A percentile compares a stretch with the other conserved stretches of the same genome.
These are phyloP conservation scores for Cyberlindnera lachancei DNA, from an alignment of 805 yeast genomes.

Conservation along the genomic window DNA sequence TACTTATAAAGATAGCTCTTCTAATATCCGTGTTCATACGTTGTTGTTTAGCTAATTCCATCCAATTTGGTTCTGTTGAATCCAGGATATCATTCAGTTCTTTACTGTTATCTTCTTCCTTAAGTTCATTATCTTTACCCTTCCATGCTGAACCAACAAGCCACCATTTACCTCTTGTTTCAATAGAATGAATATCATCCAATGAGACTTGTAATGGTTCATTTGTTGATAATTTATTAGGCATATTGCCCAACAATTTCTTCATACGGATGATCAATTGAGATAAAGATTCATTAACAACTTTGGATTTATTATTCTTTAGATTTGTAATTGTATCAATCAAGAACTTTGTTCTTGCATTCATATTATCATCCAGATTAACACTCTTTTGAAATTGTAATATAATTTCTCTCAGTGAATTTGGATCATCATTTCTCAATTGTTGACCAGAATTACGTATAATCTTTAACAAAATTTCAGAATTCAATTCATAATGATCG, in stretches of 20 bases:
- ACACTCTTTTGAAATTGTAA: conserved; percentile 37
- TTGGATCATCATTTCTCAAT: conserved; percentile 85
- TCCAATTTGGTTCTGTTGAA: conserved; percentile 64
- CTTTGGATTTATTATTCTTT: conserved; percentile 74
- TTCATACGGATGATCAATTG: conserved; percentile 51
- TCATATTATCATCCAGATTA: conserved; percentile 30
- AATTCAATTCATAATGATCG: conserved; percentile 61
- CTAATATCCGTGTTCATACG: conserved; percentile 95
- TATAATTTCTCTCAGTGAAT: conserved; percentile 74
- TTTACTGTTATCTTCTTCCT: conserved; percentile 14
- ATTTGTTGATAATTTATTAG: conserved; percentile 33
- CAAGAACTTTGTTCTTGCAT: conserved; percentile 71
- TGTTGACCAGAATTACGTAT: conserved; percentile 75
- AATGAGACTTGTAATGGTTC: conserved; percentile 84
- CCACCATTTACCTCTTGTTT: conserved; percentile 97
- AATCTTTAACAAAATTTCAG: conserved; percentile 69
- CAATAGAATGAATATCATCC: conserved; percentile 71
- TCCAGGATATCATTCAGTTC: conserved; percentile 15
- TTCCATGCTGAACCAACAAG: conserved; percentile 97
- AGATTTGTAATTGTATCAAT: conserved; percentile 79
- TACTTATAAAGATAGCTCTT: conserved; percentile 85
- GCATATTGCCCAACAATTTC: conserved; percentile 52
- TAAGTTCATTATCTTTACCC: conserved; percentile 38
- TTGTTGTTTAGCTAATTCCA: conserved; percentile 75
- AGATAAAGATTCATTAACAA: conserved; percentile 40